Conservation (phyloP, 2,329 filamentous ascomycete genomes). For the Helotiales sp. region DNA sequence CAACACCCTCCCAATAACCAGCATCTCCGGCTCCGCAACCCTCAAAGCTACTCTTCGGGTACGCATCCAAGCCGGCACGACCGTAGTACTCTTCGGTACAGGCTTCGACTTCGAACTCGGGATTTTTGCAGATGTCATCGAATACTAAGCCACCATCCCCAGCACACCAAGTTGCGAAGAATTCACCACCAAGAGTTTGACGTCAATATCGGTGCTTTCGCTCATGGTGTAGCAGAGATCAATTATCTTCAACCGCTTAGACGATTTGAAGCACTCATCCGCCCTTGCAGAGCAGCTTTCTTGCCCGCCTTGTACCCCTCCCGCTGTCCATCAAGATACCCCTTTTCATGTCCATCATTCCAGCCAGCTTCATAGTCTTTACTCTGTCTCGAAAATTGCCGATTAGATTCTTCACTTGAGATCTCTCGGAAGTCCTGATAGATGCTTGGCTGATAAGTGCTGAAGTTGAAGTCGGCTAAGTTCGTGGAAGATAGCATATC, state of each 20-base stretch:
- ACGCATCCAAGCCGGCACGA: constrained; percentile 33
- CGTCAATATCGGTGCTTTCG: constrained; percentile 34
- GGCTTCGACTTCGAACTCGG: constrained; percentile 34
- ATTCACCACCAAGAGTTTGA: constrained; percentile 25
- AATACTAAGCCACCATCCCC: constrained; percentile 30
- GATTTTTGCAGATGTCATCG: constrained; percentile 33
- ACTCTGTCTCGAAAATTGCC: not conserved
- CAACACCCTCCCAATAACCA: constrained; percentile 30
- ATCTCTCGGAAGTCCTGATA: not conserved
- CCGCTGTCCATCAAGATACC: not conserved
- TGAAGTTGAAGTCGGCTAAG: too few species aligned
- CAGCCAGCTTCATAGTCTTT: not conserved
- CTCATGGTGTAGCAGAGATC: constrained; percentile 28
- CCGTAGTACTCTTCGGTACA: constrained; percentile 30
- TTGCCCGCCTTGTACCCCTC: not conserved
- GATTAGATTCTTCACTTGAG: not conserved
- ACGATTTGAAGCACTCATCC: too few species aligned
- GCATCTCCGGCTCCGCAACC: constrained; percentile 30
- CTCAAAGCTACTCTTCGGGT: constrained; percentile 35
- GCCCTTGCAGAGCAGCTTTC: not conserved
- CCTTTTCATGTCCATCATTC: not conserved
- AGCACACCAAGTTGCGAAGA: constrained; percentile 24
- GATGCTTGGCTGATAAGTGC: not conserved
- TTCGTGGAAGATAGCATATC: too few species aligned
- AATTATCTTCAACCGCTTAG: too few species aligned